Base-by-base conservation (phyloP, 2,329 filamentous ascomycete species). In the Monilinia aucupariae region DNA sequence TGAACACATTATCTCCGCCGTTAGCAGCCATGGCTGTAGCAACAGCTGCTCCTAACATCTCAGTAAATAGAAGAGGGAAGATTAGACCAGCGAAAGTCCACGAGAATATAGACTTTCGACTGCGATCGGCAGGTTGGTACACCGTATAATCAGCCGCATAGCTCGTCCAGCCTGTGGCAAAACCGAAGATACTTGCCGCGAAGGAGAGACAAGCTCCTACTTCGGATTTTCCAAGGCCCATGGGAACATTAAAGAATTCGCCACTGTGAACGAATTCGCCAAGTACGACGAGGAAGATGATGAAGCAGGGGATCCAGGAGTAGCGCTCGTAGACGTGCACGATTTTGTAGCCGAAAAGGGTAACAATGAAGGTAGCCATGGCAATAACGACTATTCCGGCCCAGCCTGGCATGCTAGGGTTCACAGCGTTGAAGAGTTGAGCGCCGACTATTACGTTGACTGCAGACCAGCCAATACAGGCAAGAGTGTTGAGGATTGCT, bases 391-490 rank as follows among this genome's bases (percentile, higher is more conserved):
- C 75, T 65, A 94, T 88, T 25, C 89, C 90, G 1, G 88, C 89
- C 71, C 80, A 88, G 52, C 89, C 88, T 8, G 88, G 88, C 67
- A 92, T 85, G 56, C 82, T 75, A 52, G 75, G 72, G 72, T 91
- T 92, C 52, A 93, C 86, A 0, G 90, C 87, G 63, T 90, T 81
- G 68, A 94, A 81, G 8, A 93, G 81, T 73, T 93, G 87, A 0
- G 89, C 88, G 22, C 89, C 90, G 20, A 93, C 89, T 66, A 94
- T 92, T 61, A 85, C 83, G 71, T 94, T 93, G 68, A 92, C 86
- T 0, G 86, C 81, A 5, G 86, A 87, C 86, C 90, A 93, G 56
- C 90, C 90, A 6, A 91, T 74, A 71, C 85, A 90, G 37, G 87
- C 85, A 20, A 90, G 76, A 47, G 88, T 77, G 74, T 90, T 90